Evolutionary conservation across 805 yeast genomes (phyloP), one percentile per base, ranked within the genome.

Genomic region (Scheffersomyces ergatensis): DNA sequence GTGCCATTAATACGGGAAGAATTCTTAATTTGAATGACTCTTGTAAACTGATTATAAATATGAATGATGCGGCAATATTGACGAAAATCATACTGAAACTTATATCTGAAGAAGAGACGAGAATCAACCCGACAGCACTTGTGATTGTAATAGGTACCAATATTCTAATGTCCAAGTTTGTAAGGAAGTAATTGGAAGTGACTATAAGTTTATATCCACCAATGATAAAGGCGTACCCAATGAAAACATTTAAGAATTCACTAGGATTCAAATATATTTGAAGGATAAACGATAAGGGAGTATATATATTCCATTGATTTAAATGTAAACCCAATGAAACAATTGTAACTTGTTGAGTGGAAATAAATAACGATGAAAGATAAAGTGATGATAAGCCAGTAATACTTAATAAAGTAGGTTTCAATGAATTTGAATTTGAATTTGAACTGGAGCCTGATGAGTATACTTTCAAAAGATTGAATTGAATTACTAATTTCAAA

Each of bases 251-350:
- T n/a, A 29, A 8, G 8, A 5, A 29, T 14, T 12, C 41, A 37
- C 3, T 4, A 26, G 38, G 45, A 8, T 45, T 43, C n/a, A 27
- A 35, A 36, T 47, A 57, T 8, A 57, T 16, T 36, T 66, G 70
- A 20, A 49, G 49, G 3, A 60, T 21, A 26, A 63, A 51, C 20
- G 59, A 55, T 18, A 57, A 17, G n/a, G 57, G 50, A 6, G 70
- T 59, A 44, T 57, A 60, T n/a, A 57, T 38, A 37, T 65, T 66
- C 54, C 54, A 54, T 8, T 44, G 50, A 40, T 57, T 56, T 39
- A 63, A 42, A 40, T 57, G 65, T 15, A 65, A 45, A 12, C 70
- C 65, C 31, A 65, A 47, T 20, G 41, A 50, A 18, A 63, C 34
- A 24, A 60, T 58, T 2, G 65, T 45, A 1, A 57, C 45, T 11